Evolutionary conservation across 192 early-diverging fungal species (phyloP).

Genomic region (Backusella parvicylindrica): DNA sequence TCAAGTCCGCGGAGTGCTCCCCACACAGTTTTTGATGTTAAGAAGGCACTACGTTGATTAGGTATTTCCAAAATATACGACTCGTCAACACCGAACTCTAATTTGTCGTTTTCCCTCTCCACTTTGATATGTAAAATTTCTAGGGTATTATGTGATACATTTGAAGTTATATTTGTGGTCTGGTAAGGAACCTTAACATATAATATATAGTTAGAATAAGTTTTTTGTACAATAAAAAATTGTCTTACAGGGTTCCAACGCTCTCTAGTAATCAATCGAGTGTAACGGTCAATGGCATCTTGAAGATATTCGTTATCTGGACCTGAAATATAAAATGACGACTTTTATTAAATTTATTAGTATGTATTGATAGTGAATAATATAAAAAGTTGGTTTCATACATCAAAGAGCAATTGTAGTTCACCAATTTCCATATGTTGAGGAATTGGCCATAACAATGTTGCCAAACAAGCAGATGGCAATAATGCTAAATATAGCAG

Average conservation of each 20-base stretch:
- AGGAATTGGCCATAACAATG: slow-evolving; percentile 22
- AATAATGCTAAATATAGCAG: background rate
- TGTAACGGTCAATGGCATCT: slow-evolving; percentile 32
- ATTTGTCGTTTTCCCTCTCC: slow-evolving; percentile 39
- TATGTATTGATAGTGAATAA: background rate
- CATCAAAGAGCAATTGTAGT: slow-evolving; percentile 6
- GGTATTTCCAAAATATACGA: slow-evolving; percentile 70
- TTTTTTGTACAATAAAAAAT: background rate
- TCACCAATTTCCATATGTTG: slow-evolving; percentile 16
- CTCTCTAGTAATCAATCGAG: slow-evolving; percentile 24
- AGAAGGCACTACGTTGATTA: slow-evolving; percentile 36
- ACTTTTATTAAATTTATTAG: background rate
- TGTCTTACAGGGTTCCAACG: slow-evolving; percentile 29
- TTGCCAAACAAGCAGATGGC: slow-evolving; percentile 1
- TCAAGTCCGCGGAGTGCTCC: slow-evolving; percentile 73
- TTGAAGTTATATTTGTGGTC: background rate
- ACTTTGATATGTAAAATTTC: slow-evolving; percentile 40
- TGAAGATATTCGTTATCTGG: slow-evolving; percentile 15
- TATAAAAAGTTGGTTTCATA: background rate
- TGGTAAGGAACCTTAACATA: slow-evolving; percentile 18
- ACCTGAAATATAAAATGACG: slow-evolving; percentile 25
- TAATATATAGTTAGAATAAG: background rate
- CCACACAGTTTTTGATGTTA: slow-evolving; percentile 58
- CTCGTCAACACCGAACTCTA: slow-evolving; percentile 62
- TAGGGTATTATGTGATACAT: slow-evolving; percentile 1